These are phyloP conservation scores for Mycena chlorophos DNA, from an alignment of 768 basidiomycete species.

Conservation along the genomic window DNA sequence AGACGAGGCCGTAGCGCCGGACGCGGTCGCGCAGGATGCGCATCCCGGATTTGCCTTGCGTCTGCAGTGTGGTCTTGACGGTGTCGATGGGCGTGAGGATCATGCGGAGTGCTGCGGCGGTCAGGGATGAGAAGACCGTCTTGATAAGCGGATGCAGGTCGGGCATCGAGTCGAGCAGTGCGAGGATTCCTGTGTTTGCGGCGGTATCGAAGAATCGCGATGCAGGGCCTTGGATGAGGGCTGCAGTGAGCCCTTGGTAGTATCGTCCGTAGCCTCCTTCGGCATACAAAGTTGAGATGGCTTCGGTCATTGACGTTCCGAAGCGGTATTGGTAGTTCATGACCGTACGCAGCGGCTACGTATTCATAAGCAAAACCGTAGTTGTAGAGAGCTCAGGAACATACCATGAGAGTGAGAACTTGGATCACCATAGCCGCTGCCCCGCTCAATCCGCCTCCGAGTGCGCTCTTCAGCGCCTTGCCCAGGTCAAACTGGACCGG, in stretches of 20 bases:
- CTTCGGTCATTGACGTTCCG: conserved; percentile 71
- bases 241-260: conserved; percentile 85
- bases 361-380: conserved; percentile 9
- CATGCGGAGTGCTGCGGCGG: conserved; percentile 87
- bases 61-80: conserved; percentile 93
- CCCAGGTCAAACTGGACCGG: conserved; percentile 72
- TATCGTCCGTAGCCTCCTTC: conserved; percentile 84
- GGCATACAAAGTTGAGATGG: conserved; percentile 64
- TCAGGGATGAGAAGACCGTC: conserved; percentile 75
- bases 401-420: conserved; percentile 82
- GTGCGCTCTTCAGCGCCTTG: conserved; percentile 75
- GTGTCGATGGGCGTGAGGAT: conserved; percentile 92
- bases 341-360: conserved; percentile 84
- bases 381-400: background rate
- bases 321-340: conserved; percentile 98
- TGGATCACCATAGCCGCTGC: conserved; percentile 96
- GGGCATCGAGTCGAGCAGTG: conserved; percentile 74
- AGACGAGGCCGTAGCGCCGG: conserved; percentile 66
- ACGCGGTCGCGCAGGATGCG: conserved; percentile 67
- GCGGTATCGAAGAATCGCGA: conserved; percentile 94
- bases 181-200: conserved; percentile 89
- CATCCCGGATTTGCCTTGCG: conserved; percentile 75
- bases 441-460: conserved; percentile 89
- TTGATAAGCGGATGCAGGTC: conserved; percentile 67
- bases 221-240: conserved; percentile 82